phyloP scores from a whole-genome alignment of 2,329 filamentous ascomycete species.

The Colletotrichum siamense region DNA sequence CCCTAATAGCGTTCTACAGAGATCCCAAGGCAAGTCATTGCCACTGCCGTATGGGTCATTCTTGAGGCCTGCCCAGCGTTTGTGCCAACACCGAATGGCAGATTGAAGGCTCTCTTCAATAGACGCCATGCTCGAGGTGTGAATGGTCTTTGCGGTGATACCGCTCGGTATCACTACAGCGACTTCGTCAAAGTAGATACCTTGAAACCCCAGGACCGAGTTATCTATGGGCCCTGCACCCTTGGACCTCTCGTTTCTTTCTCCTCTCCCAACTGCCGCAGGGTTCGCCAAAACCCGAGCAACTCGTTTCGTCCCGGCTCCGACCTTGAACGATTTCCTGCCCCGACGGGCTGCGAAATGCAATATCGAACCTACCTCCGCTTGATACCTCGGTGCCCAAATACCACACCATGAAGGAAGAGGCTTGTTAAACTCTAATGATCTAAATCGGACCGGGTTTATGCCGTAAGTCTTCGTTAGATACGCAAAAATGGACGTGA shows the following conservation, averaged over 20 bases:
- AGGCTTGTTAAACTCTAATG: neutral
- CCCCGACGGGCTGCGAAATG: neutral
- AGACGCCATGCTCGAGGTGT: neutral
- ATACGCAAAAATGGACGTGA: neutral
- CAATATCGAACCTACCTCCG: neutral
- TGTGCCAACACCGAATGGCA: neutral
- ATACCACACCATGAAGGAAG: neutral
- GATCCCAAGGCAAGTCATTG: neutral
- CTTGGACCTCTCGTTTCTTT: neutral
- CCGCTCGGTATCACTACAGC: neutral
- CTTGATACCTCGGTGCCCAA: neutral
- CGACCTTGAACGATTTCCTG: neutral
- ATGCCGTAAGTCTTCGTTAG: neutral
- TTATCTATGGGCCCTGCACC: neutral
- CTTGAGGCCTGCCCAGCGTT: neutral
- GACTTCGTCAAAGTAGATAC: neutral
- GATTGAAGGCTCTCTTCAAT: neutral
- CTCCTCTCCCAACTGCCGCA: neutral
- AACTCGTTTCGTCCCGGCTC: neutral
- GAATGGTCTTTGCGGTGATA: neutral
- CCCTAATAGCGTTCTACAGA: neutral
- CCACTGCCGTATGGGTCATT: neutral
- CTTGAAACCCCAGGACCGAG: neutral
- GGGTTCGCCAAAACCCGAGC: rapidly evolving
- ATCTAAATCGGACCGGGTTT: neutral